Evolutionary conservation across 768 basidiomycete species (phyloP), one percentile per base, ranked within the genome.

Genomic region (Amanita polypyramis): DNA sequence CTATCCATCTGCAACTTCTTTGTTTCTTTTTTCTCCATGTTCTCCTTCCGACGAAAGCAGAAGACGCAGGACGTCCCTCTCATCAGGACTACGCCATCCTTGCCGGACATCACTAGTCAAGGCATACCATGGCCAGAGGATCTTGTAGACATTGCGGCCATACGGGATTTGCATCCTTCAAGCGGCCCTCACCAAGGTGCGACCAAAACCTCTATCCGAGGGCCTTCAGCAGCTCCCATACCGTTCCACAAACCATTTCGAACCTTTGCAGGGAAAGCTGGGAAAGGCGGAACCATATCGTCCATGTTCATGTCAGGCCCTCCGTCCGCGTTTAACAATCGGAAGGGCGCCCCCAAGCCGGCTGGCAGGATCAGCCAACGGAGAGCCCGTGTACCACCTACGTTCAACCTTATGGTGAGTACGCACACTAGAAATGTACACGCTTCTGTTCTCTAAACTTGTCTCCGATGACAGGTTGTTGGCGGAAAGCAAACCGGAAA

Each of bases 211-310:
- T 82, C 80, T 63, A 73, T 85, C 60, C 70, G 74, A 58, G 70
- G 70, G 50, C 56, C 64, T 64, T 68, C 73, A 61, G 65, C 65
- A 49, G 60, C 65, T 62, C 69, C 81, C 58, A 82, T 84, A 63
- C 73, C 80, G 56, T 89, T 88, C 74, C 85, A 90, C 65, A 85
- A 84, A 76, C 87, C 87, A 40, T 87, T 86, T 73, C 75, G 82
- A 62, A 64, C 59, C 46, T 66, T 66, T 65, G 56, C 66, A 73
- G 72, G 72, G 62, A 72, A 66, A 55, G 62, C 67, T 39, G 61
- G 53, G 5, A 67, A 72, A 55, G 71, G 70, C 33, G 66, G 60
- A 43, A 64, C 76, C 43, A 89, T 88, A 47, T 85, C 84, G 32
- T 72, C 80, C 5, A 58, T 87, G 60, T 89, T 87, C 56, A 82